Evolutionary conservation across 306 rosid species (phyloP), one percentile per base, ranked within the genome.

Genomic region (Gastrolobium villosum): DNA sequence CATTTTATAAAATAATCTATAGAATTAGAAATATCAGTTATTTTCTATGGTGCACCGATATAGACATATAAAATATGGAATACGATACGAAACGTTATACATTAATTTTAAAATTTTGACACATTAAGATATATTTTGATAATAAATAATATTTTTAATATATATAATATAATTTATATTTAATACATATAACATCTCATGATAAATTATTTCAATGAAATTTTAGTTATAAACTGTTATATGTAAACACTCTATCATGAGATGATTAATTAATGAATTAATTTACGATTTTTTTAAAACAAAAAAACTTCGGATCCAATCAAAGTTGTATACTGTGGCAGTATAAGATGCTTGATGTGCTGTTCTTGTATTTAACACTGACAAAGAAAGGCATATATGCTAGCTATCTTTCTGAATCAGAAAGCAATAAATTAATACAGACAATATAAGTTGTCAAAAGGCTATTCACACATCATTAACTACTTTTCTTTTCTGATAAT

Each of bases 361-460:
- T 55, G 4, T 57, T 43, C 45, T 26, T 63, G 45, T 30, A 13
- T 43, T 26, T 20, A 30, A 3, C 32, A 8, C 11, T 52, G 65
- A 81, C 13, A 71, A 4, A 34, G 43, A 53, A 53, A 76, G 40
- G 65, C 14, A 43, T 5, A 14, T 46, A 59, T 48, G 53, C 9
- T 46, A 49, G 40, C 36, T 49, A 72, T 28, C 86, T 78, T 78
- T 82, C 70, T 67, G 83, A 81, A 74, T 82, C 84, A 82, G 82
- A 81, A 48, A 49, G 52, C 82, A 85, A 69, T 78, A 65, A 28
- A 75, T 2, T 40, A 81, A 31, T 70, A 79, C 81, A 74, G 78
- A 74, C 30, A 68, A 73, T 43, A 44, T 73, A 67, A 62, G 86
- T 63, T 84, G 85, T 84, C 80, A 72, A 43, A 48, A 39, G 37